A percentile compares a stretch with the other conserved stretches of the same genome.
phyloP scores from a whole-genome alignment of 805 yeast species.

The Candida easanensis region DNA sequence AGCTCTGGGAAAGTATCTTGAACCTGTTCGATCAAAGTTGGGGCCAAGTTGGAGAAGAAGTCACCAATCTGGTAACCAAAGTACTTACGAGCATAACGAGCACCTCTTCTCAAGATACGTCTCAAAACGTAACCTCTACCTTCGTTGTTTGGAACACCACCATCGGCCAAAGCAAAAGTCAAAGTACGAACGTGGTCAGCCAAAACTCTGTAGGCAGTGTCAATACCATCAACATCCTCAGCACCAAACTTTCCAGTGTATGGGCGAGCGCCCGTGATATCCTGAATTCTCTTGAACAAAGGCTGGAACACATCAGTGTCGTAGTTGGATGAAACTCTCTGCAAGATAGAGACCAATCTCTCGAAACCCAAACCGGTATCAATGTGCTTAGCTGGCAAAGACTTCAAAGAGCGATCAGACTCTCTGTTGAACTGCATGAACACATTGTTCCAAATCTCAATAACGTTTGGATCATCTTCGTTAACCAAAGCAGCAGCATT shows the following conservation, averaged over 20 bases:
- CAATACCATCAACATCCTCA: constrained; percentile 92
- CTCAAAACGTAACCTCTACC: constrained; percentile 98
- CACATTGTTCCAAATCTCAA: constrained; percentile 97
- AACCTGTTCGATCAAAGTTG: constrained; percentile 88
- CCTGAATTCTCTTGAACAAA: constrained; percentile 79
- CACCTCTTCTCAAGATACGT: constrained; percentile 96
- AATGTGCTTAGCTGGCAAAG: constrained; percentile 91
- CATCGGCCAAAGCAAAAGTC: constrained; percentile 94
- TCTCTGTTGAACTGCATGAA: constrained; percentile 97
- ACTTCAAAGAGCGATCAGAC: constrained; percentile 70
- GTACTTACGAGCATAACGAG: constrained; percentile 94
- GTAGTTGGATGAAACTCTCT: constrained; percentile 87
- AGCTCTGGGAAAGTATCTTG: constrained; percentile 90
- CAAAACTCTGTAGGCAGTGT: constrained; percentile 95
- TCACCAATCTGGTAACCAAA: constrained; percentile 93
- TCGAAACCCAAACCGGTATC: constrained; percentile 99
- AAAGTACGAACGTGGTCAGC: constrained; percentile 98
- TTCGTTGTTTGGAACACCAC: constrained; percentile 99
- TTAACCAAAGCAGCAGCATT: constrained; percentile 89
- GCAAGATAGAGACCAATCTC: constrained; percentile 91
- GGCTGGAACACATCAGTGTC: constrained; percentile 97
- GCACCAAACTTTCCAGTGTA: constrained; percentile 91
- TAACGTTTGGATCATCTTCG: constrained; percentile 95
- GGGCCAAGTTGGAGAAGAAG: constrained; percentile 89
- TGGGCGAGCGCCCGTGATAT: constrained; percentile 88